phyloP scores from a whole-genome alignment of 2,329 filamentous ascomycete species.

The Fusarium sp. region DNA sequence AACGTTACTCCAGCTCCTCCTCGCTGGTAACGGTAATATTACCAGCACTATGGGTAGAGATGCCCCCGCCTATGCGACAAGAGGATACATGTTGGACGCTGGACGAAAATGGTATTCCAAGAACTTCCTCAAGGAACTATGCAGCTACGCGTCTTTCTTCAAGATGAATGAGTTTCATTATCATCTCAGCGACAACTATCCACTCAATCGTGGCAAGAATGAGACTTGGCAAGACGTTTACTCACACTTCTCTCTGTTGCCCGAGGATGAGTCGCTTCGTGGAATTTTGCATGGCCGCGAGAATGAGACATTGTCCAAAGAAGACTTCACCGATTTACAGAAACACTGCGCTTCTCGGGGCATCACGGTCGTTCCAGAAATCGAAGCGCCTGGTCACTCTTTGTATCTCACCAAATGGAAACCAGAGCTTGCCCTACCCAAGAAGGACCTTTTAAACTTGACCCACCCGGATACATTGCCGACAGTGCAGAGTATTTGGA shows the following conservation, averaged over 20 bases:
- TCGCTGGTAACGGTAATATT: constrained; percentile 2
- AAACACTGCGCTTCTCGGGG: constrained; percentile 22
- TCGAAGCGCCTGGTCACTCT: constrained; percentile 14
- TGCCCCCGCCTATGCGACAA: constrained; percentile 19
- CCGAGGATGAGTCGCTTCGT: not conserved
- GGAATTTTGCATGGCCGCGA: constrained; percentile 25
- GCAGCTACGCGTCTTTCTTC: constrained; percentile 34
- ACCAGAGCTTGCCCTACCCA: constrained; percentile 14
- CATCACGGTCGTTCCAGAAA: constrained; percentile 13
- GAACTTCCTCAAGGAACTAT: constrained; percentile 18
- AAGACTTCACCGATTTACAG: constrained; percentile 10
- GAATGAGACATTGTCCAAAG: constrained; percentile 16
- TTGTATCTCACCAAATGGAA: constrained; percentile 33
- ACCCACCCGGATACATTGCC: constrained; percentile 9
- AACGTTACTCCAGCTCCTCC: constrained; percentile 25
- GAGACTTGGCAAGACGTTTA: constrained; percentile 28
- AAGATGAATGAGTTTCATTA: constrained; percentile 37
- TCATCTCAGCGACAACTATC: constrained; percentile 31
- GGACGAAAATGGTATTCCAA: constrained; percentile 33
- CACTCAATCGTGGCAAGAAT: constrained; percentile 28
- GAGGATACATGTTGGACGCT: constrained; percentile 30
- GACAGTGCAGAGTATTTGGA: constrained; percentile 21
- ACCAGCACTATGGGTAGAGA: not conserved
- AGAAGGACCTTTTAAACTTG: constrained; percentile 18
- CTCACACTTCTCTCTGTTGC: constrained; percentile 22